These are phyloP conservation scores for Aspergillus calidoustus DNA, from an alignment of 2,329 filamentous ascomycete genomes.

Conservation along the genomic window DNA sequence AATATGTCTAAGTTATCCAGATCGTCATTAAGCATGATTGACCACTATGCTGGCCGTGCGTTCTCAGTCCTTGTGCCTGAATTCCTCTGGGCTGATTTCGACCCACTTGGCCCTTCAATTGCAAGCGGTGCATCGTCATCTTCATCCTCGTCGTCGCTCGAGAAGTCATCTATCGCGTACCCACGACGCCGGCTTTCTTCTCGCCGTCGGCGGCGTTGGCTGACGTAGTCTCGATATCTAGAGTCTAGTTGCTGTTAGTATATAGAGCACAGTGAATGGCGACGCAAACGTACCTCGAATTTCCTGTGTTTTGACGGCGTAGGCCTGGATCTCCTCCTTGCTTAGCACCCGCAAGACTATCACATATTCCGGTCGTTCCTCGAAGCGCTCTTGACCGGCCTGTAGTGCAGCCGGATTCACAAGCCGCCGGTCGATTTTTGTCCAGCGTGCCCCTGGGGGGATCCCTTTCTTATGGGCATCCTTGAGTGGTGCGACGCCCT, in stretches of 20 bases:
- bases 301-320: constrained; percentile 79
- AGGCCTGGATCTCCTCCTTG: constrained; percentile 86
- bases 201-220: constrained; percentile 44
- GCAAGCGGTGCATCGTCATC: constrained; percentile 34
- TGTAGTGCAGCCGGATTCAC: constrained; percentile 89
- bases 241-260: constrained; percentile 34
- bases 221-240: constrained; percentile 42
- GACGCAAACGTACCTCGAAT: constrained; percentile 68
- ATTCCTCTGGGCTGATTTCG: constrained; percentile 20
- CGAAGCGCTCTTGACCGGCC: constrained; percentile 85
- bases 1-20: constrained; percentile 12
- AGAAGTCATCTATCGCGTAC: constrained; percentile 33
- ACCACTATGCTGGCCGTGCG: constrained; percentile 1
- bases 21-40: neutral
- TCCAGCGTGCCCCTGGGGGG: constrained; percentile 83
- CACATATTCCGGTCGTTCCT: constrained; percentile 90
- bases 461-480: constrained; percentile 76
- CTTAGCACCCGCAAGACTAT: constrained; percentile 87
- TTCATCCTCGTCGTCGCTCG: constrained; percentile 44
- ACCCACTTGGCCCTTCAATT: constrained; percentile 37
- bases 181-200: constrained; percentile 49
- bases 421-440: constrained; percentile 84
- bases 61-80: constrained; percentile 14
- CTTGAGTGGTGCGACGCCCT: constrained; percentile 93
- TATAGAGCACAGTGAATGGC: neutral